A percentile compares a stretch with the other conserved stretches of the same genome.
phyloP scores from a whole-genome alignment of 1,139 yeast species.

The Oligophagozyma castellii region DNA sequence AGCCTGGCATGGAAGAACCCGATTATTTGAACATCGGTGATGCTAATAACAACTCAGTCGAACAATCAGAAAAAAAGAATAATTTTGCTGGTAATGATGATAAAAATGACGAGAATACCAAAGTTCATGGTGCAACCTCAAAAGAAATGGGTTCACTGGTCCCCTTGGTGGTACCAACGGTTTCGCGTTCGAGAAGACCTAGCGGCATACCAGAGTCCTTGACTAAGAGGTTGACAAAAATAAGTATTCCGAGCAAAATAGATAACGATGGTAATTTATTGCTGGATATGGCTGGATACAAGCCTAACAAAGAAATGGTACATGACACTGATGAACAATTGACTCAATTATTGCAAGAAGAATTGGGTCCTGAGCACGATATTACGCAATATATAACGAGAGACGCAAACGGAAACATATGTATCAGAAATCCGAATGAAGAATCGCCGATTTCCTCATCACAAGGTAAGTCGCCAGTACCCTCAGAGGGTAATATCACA shows the following conservation, averaged over 20 bases:
- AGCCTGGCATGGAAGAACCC: not conserved
- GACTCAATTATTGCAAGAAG: constrained; percentile 58
- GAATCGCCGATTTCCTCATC: constrained; percentile 10
- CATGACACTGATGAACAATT: constrained; percentile 59
- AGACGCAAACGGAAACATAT: constrained; percentile 61
- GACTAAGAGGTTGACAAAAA: constrained; percentile 49
- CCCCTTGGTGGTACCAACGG: not conserved
- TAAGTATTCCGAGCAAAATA: constrained; percentile 77
- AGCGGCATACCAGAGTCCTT: constrained; percentile 33
- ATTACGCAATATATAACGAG: constrained; percentile 37
- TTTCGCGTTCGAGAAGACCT: constrained; percentile 11
- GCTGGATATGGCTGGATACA: constrained; percentile 93
- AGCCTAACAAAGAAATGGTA: constrained; percentile 65
- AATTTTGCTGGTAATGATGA: constrained; percentile 40
- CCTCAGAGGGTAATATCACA: constrained; percentile 4
- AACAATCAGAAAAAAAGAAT: constrained; percentile 2
- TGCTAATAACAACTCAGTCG: constrained; percentile 2
- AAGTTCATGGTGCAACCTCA: constrained; percentile 3
- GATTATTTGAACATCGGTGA: constrained; percentile 4
- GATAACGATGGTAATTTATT: constrained; percentile 86
- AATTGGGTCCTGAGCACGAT: constrained; percentile 42
- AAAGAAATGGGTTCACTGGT: not conserved
- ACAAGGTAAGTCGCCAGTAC: constrained; percentile 15
- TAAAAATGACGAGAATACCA: constrained; percentile 29
- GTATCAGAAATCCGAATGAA: constrained; percentile 17